These are phyloP conservation scores for Lipomyces orientalis DNA, from an alignment of 805 yeast genomes.

Conservation along the genomic window DNA sequence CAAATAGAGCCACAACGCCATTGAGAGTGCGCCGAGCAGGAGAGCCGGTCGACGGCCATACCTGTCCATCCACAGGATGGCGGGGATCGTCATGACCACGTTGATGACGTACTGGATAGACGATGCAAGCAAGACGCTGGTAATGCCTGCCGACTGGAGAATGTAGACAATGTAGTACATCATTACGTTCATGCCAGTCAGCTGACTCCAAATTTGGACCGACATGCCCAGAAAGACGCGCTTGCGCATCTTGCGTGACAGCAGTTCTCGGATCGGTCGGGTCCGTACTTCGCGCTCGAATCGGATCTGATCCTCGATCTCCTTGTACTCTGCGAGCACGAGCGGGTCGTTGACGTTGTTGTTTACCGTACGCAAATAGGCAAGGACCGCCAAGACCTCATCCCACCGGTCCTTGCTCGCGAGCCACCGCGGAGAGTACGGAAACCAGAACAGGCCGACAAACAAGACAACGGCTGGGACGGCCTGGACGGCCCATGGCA, in stretches of 20 bases:
- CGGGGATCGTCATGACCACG: slow-evolving; percentile 59
- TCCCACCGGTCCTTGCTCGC: slow-evolving; percentile 57
- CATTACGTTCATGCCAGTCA: slow-evolving; percentile 54
- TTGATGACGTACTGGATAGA: slow-evolving; percentile 56
- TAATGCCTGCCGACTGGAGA: slow-evolving; percentile 57
- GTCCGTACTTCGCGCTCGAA: slow-evolving; percentile 32
- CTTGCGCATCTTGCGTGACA: slow-evolving; percentile 21
- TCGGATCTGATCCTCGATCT: slow-evolving; percentile 35
- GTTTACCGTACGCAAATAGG: slow-evolving; percentile 51
- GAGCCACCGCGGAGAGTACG: slow-evolving; percentile 53
- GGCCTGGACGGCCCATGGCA: slow-evolving; percentile 66
- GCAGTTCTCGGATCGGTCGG: slow-evolving; percentile 23
- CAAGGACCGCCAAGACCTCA: slow-evolving; percentile 62
- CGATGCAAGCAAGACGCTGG: slow-evolving; percentile 52
- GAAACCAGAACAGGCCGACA: slow-evolving; percentile 50
- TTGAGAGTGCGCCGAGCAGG: slow-evolving; percentile 65
- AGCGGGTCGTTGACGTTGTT: slow-evolving; percentile 34
- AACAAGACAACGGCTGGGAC: slow-evolving; percentile 57
- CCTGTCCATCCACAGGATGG: slow-evolving; percentile 59
- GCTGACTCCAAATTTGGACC: slow-evolving; percentile 44
- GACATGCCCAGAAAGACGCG: slow-evolving; percentile 49
- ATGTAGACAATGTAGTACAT: slow-evolving; percentile 56
- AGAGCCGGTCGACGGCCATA: slow-evolving; percentile 71
- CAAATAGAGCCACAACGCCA: slow-evolving; percentile 65
- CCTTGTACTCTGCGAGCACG: slow-evolving; percentile 37